These are phyloP conservation scores for Amanita rubescens DNA, from an alignment of 768 basidiomycete species.

Conservation along the genomic window DNA sequence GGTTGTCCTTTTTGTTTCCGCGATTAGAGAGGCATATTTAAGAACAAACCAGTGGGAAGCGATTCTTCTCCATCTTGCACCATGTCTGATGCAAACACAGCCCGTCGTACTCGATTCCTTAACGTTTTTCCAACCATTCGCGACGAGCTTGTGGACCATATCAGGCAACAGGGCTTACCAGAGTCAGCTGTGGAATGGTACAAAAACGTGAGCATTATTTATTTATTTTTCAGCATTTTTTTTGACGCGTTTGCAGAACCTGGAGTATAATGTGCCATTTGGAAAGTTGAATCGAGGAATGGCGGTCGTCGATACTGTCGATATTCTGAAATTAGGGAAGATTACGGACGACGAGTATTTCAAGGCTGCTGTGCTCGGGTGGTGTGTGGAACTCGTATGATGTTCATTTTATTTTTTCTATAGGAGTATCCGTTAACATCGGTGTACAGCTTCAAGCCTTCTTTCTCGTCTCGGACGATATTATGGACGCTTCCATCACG, in stretches of 20 bases:
- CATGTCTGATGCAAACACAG: slow-evolving; percentile 7
- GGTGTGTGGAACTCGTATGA: slow-evolving; percentile 91
- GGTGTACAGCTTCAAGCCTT: slow-evolving; percentile 81
- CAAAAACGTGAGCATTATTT: slow-evolving; percentile 47
- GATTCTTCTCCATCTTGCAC: too few species aligned
- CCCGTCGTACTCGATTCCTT: slow-evolving; percentile 60
- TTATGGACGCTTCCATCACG: slow-evolving; percentile 94
- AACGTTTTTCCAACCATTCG: slow-evolving; percentile 63
- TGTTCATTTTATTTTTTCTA: background rate
- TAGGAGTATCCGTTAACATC: background rate
- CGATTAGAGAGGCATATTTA: too few species aligned
- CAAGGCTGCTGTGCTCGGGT: slow-evolving; percentile 83
- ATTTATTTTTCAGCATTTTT: background rate
- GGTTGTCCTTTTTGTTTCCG: background rate
- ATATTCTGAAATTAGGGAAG: slow-evolving; percentile 70
- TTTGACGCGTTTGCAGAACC: slow-evolving; percentile 39
- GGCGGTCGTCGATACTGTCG: slow-evolving; percentile 88
- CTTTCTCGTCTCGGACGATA: slow-evolving; percentile 95
- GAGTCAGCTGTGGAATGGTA: slow-evolving; percentile 82
- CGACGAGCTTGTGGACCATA: slow-evolving; percentile 67
- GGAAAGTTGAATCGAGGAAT: slow-evolving; percentile 97
- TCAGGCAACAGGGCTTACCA: slow-evolving; percentile 72
- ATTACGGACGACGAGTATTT: slow-evolving; percentile 82
- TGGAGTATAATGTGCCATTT: slow-evolving; percentile 93
- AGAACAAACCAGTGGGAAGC: too few species aligned